Percentiles rank a stretch among this genome's conserved stretches.
Evolutionary conservation across 139 green algal species (phyloP).

Genomic region (Micractinium conductrix): DNA sequence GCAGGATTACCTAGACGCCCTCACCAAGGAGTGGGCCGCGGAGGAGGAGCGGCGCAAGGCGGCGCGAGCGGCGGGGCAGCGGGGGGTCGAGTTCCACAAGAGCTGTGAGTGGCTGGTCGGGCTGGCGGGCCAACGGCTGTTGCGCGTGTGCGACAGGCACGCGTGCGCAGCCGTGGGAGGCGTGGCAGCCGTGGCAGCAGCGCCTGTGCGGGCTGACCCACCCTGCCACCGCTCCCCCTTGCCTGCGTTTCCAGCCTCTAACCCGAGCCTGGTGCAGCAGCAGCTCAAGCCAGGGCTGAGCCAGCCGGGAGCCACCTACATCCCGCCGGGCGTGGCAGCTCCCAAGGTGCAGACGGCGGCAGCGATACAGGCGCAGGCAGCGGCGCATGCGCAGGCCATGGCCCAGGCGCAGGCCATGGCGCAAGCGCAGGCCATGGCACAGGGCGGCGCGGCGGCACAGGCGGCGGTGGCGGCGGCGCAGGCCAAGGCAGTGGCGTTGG

Average conservation of each 20-base stretch:
- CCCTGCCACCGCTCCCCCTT: too few species aligned
- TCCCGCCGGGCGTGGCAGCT: background rate
- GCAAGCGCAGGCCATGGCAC: conserved; percentile 12
- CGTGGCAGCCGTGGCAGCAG: too few species aligned
- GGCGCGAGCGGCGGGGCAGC: conserved; percentile 8
- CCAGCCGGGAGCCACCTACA: background rate
- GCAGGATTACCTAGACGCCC: conserved; percentile 41
- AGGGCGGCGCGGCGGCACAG: background rate
- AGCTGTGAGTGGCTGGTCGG: background rate
- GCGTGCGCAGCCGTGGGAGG: too few species aligned
- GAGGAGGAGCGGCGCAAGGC: conserved; percentile 41
- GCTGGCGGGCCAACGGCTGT: too few species aligned
- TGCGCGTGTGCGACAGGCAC: too few species aligned
- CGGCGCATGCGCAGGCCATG: background rate
- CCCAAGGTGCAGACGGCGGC: background rate
- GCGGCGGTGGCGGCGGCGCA: conserved; percentile 17
- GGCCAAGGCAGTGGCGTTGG: background rate
- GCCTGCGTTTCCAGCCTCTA: background rate
- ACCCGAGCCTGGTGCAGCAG: conserved; percentile 4
- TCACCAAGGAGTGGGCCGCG: conserved; percentile 8
- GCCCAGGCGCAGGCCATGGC: background rate
- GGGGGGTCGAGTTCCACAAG: conserved; percentile 38
- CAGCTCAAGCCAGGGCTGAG: conserved; percentile 7
- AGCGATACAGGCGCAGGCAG: background rate
- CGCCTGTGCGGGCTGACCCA: too few species aligned